A percentile compares a stretch with the other conserved stretches of the same genome.
Conservation (phyloP, 1,284 basidiomycete genomes). For the Boletus sp. region DNA sequence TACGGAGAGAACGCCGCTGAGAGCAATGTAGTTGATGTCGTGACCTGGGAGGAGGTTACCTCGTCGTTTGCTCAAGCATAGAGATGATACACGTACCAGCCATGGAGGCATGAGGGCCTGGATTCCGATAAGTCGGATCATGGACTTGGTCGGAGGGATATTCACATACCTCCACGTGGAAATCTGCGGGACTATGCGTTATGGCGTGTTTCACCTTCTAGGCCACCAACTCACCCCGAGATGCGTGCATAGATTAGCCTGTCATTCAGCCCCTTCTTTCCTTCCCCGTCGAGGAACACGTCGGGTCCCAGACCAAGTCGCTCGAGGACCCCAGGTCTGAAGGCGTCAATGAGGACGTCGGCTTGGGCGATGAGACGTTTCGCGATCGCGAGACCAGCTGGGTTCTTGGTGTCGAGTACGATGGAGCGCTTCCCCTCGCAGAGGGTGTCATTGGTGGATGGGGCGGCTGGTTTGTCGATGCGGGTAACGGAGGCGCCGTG, state of each 20-base stretch:
- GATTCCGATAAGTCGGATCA: conserved; percentile 20
- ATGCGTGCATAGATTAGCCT: conserved; percentile 68
- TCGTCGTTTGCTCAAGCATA: conserved; percentile 2
- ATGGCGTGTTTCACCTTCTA: not conserved
- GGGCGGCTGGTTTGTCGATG: conserved; percentile 62
- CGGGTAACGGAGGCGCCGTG: conserved; percentile 81
- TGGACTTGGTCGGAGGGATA: conserved; percentile 10
- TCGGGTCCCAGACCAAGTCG: conserved; percentile 77
- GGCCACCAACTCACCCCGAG: conserved; percentile 53
- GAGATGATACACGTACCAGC: conserved; percentile 51
- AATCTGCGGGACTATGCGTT: conserved; percentile 46
- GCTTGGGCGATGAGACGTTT: conserved; percentile 64
- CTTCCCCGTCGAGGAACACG: conserved; percentile 58
- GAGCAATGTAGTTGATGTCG: conserved; percentile 86
- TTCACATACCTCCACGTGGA: conserved; percentile 54
- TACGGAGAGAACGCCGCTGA: conserved; percentile 78
- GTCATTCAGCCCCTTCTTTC: conserved; percentile 56
- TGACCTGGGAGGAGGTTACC: conserved; percentile 53
- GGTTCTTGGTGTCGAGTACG: conserved; percentile 64
- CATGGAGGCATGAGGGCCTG: conserved; percentile 69
- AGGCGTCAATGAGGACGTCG: conserved; percentile 84
- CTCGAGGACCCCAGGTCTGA: conserved; percentile 83
- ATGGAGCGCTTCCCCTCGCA: conserved; percentile 77
- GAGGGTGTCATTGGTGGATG: conserved; percentile 53
- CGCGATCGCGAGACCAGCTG: conserved; percentile 61